Evolutionary conservation across 2,329 filamentous ascomycete species (phyloP), one percentile per base, ranked within the genome.

Genomic region (Pseudogymnoascus sp.): DNA sequence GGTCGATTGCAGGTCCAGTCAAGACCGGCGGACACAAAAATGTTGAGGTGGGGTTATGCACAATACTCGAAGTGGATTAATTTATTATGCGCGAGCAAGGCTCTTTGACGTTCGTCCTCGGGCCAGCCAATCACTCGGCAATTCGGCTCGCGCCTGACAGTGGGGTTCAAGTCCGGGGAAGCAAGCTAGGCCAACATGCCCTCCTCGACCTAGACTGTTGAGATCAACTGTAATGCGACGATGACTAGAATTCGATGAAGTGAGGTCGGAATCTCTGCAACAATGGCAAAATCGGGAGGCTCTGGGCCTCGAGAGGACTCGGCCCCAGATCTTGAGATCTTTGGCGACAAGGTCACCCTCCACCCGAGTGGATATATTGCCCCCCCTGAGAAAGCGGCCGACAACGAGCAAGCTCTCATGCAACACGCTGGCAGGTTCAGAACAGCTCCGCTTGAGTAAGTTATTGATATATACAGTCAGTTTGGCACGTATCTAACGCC

Each of bases 381-480:
- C 72, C 77, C 80, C 26, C 71, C 73, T 2, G 67, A 70, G 37
- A 71, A 73, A 21, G 73, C 72, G 45, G 73, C 79, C 65, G 78
- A 81, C 66, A 83, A 83, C 66, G 89, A 92, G 69, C 83, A 87
- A 72, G 86, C 86, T 18, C 78, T 93, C 69, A 86, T 93, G 78
- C 86, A 88, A 74, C 86, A 93, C 72, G 95, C 95, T 82, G 89
- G 90, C 60, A 89, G 92, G 54, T 97, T 97, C 75, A 87, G 93
- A 64, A 80, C 83, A 42, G 84, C 86, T 67, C 86, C 86, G 31
- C 75, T 88, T 14, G 83, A 86, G 80, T 84, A 75, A 60, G 77
- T 68, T 37, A 60, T 66, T 60, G 62, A 54, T 59, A 57, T 57
- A 57, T 57, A 14, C 51, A 7, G 10, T 16, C 51, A 34, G 29